These are phyloP conservation scores for Codiaeum variegatum DNA, from an alignment of 441 rosid genomes.

Conservation along the genomic window DNA sequence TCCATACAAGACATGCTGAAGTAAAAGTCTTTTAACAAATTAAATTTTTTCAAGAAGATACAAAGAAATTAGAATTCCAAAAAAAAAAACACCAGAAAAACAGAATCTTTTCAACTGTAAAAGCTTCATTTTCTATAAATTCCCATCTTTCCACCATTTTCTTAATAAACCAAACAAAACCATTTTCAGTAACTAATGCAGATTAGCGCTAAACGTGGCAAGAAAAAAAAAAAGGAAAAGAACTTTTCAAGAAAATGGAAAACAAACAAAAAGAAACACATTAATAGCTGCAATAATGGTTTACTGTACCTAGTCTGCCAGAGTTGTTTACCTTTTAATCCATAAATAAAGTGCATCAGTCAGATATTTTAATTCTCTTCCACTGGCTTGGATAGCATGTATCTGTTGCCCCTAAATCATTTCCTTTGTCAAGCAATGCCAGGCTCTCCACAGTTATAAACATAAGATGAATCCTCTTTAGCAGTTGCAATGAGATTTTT, in stretches of 20 bases:
- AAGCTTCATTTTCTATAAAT: background rate
- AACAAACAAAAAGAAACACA: too few species aligned
- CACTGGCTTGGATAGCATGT: background rate
- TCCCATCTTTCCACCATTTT: constrained; percentile 4
- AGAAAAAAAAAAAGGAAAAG: background rate
- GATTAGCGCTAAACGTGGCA: background rate
- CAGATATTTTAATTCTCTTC: background rate
- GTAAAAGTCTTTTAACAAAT: too few species aligned
- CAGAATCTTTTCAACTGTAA: background rate
- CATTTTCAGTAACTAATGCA: constrained; percentile 1
- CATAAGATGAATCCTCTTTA: too few species aligned
- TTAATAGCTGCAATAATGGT: too few species aligned
- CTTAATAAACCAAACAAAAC: background rate
- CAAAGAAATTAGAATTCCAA: constrained; percentile 18
- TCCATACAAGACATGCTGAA: too few species aligned
- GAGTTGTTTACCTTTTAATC: background rate
- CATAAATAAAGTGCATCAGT: background rate
- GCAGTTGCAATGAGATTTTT: too few species aligned
- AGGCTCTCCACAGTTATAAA: background rate
- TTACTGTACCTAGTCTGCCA: too few species aligned
- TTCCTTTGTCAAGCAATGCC: background rate
- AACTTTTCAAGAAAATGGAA: too few species aligned
- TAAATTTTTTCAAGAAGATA: constrained; percentile 1
- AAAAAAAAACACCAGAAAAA: constrained; percentile 8
- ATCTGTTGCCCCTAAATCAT: background rate